Evolutionary conservation across 225 moss, liverwort and hornwort species (phyloP).

Genomic region (Marchantia paleacea): DNA sequence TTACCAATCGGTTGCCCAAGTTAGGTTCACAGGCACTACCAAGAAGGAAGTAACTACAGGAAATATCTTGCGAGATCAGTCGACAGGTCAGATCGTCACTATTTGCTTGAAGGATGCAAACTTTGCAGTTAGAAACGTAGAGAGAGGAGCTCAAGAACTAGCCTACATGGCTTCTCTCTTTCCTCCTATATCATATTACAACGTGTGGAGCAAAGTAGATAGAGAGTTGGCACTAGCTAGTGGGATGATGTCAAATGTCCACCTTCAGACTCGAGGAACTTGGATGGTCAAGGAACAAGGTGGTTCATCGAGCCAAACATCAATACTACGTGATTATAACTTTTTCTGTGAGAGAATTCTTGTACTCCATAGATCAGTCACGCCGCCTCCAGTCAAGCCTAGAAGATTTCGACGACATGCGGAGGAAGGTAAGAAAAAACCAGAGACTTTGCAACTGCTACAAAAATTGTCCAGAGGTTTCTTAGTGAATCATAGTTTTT

Average conservation of each 20-base stretch:
- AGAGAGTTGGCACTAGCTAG: background rate
- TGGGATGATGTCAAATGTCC: background rate
- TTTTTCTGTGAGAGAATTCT: background rate
- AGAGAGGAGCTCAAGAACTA: background rate
- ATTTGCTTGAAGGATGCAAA: background rate
- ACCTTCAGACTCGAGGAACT: background rate
- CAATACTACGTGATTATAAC: background rate
- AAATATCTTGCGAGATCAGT: background rate
- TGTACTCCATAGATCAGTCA: background rate
- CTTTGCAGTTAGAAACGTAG: background rate
- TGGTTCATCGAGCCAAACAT: background rate
- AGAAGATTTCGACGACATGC: background rate
- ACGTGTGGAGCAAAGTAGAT: background rate
- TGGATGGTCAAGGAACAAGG: background rate
- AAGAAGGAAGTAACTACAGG: background rate
- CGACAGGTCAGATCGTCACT: background rate
- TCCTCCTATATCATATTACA: background rate
- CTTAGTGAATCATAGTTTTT: background rate
- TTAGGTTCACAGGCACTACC: background rate
- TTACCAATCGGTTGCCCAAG: background rate
- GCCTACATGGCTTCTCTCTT: background rate
- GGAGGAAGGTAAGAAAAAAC: background rate
- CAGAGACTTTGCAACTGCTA: background rate
- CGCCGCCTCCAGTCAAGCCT: background rate
- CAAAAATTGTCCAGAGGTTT: background rate